Evolutionary conservation across 768 basidiomycete species (phyloP).

Genomic region (Boletellus sp.): DNA sequence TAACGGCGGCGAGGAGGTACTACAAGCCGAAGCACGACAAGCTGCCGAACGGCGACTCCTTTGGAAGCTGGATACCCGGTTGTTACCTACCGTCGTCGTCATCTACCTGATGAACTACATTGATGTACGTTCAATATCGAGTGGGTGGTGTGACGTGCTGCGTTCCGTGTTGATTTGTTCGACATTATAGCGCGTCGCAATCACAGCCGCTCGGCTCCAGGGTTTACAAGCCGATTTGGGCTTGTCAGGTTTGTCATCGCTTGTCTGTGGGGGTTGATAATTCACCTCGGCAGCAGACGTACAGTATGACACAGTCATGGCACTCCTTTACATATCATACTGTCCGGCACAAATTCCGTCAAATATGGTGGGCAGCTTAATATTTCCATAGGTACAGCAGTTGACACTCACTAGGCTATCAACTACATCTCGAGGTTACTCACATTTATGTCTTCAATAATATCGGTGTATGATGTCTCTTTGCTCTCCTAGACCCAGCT

Average conservation of each 20-base stretch:
- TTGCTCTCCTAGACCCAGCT: constrained; percentile 45
- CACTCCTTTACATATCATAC: constrained; percentile 56
- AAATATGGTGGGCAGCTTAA: constrained; percentile 5
- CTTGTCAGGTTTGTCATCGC: constrained; percentile 35
- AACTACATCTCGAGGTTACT: constrained; percentile 50
- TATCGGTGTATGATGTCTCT: neutral
- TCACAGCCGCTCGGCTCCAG: constrained; percentile 49
- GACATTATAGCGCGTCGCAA: constrained; percentile 40
- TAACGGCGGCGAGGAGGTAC: neutral
- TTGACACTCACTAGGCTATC: constrained; percentile 38
- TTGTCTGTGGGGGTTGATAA: neutral
- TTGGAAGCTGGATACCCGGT: constrained; percentile 51
- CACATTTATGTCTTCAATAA: neutral
- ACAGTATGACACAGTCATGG: constrained; percentile 54
- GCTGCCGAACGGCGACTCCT: constrained; percentile 36
- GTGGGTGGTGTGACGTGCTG: neutral
- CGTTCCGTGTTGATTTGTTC: neutral
- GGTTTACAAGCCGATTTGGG: constrained; percentile 48
- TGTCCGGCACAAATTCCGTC: constrained; percentile 52
- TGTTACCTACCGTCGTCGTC: constrained; percentile 54
- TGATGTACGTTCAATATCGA: constrained; percentile 40
- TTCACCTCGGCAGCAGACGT: constrained; percentile 35
- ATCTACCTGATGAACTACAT: constrained; percentile 69
- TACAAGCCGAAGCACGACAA: constrained; percentile 5
- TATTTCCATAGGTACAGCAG: neutral